Evolutionary conservation across 2,329 filamentous ascomycete species (phyloP), one percentile per base, ranked within the genome.

Genomic region (Phaeosphaeriaceae sp.): DNA sequence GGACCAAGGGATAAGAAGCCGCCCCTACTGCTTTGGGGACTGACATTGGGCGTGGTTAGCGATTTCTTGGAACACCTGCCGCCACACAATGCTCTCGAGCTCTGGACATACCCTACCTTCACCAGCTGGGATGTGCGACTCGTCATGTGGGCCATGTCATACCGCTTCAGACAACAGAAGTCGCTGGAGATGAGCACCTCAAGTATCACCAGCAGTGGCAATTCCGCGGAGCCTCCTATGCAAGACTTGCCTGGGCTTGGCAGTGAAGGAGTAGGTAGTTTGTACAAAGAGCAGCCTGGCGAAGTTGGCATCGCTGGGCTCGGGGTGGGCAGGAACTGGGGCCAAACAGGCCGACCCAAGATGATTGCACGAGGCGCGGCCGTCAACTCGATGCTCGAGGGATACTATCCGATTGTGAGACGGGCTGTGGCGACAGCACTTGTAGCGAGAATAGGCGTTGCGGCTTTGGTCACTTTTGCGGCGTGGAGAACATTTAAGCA

Each of bases 71-170:
- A 90, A 62, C 83, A 89, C 68, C 76, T 90, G 3, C 88, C 88
- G n/a, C 87, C 88, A 1, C 80, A 85, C 61, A 86, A 85, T 53
- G 84, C 87, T 1, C 81, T 90, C 3, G 78, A 84, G 33, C 73
- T 89, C 24, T 91, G 88, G 88, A 84, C 83, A 27, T 90, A 89
- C 67, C 89, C 89, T 0, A 90, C 86, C 1, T 90, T 91, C 69
- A 89, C 88, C 0, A 81, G 85, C 1, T 81, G 81, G 56, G 89
- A 91, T 66, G 80, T 90, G 3, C 80, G 84, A 6, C 77, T 87
- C 31, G 78, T 86, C 11, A 82, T 90, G 53, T 88, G 83, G 79
- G 69, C 87, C 10, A 75, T 89, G 68, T 89, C 87, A 0, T 84
- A 84, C 61, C 76, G 78, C 7, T 84, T 90, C 67, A 84, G 77